Evolutionary conservation across 345 rosid species (phyloP).

Genomic region (Zanthoxylum bungeanum): DNA sequence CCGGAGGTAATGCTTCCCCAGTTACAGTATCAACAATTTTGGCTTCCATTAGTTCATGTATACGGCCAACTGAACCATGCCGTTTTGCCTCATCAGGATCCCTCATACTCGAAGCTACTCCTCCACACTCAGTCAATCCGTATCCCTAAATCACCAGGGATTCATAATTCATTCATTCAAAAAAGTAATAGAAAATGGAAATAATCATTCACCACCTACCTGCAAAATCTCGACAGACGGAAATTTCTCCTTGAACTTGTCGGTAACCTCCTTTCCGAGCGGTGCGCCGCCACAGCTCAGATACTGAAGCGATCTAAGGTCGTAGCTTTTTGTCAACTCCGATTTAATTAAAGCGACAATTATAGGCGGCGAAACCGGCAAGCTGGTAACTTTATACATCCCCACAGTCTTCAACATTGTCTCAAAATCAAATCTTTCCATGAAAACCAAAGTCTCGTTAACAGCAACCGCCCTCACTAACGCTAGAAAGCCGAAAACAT

Average conservation of each 20-base stretch:
- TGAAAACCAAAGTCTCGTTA: slow-evolving; percentile 41
- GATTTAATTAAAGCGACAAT: slow-evolving; percentile 61
- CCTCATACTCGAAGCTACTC: background rate
- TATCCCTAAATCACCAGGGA: no score
- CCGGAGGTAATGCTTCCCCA: background rate
- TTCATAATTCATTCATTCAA: no score
- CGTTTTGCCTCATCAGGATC: background rate
- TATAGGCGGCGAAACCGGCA: slow-evolving; percentile 85
- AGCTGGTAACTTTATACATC: slow-evolving; percentile 48
- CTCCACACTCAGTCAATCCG: background rate
- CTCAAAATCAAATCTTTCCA: slow-evolving; percentile 49
- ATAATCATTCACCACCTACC: no score
- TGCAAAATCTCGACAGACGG: slow-evolving; percentile 55
- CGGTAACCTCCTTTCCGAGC: slow-evolving; percentile 60
- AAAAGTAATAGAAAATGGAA: no score
- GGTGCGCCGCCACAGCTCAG: slow-evolving; percentile 81
- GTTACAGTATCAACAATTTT: background rate
- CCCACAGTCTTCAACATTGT: slow-evolving; percentile 47
- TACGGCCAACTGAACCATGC: background rate
- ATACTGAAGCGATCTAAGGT: slow-evolving; percentile 53
- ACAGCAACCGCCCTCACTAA: slow-evolving; percentile 38
- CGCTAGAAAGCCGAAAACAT: slow-evolving; percentile 47
- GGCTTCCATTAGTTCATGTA: background rate
- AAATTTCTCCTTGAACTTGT: slow-evolving; percentile 60
- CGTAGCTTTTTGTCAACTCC: slow-evolving; percentile 55